Conservation (phyloP, 371 early-diverging fungal genomes). For the Circinella umbellata region DNA sequence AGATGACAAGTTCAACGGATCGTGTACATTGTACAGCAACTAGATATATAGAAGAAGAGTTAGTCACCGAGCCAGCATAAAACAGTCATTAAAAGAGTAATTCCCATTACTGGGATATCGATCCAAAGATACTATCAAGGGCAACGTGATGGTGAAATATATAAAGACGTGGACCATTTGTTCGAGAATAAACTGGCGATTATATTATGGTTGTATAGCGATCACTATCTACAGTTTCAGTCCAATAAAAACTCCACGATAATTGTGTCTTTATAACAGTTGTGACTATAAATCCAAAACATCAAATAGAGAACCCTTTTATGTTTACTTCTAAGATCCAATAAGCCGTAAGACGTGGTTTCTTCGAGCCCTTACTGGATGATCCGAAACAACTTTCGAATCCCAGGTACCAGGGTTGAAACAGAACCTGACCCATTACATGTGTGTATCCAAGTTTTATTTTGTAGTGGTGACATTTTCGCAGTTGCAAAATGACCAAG, state of each 20-base stretch:
- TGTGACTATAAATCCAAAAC: too few species aligned
- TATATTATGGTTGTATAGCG: neutral
- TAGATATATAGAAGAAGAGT: too few species aligned
- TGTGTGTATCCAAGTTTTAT: neutral
- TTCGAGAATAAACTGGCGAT: neutral
- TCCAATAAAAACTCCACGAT: too few species aligned
- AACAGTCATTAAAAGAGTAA: neutral
- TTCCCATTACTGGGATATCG: neutral
- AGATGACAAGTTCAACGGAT: too few species aligned
- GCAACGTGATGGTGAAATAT: neutral
- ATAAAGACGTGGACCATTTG: neutral
- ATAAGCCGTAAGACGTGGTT: too few species aligned
- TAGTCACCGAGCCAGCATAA: too few species aligned
- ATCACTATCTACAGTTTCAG: neutral
- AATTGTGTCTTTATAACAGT: too few species aligned
- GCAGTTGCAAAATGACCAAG: neutral
- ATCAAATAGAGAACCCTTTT: too few species aligned
- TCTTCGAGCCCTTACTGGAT: neutral
- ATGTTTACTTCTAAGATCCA: too few species aligned
- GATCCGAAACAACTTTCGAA: neutral
- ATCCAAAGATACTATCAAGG: neutral
- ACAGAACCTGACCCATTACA: neutral
- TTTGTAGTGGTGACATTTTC: neutral
- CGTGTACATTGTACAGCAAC: too few species aligned
- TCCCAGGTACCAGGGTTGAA: too few species aligned